phyloP scores from a whole-genome alignment of 2,329 filamentous ascomycete genomes.

The Fusarium decemcellulare region DNA sequence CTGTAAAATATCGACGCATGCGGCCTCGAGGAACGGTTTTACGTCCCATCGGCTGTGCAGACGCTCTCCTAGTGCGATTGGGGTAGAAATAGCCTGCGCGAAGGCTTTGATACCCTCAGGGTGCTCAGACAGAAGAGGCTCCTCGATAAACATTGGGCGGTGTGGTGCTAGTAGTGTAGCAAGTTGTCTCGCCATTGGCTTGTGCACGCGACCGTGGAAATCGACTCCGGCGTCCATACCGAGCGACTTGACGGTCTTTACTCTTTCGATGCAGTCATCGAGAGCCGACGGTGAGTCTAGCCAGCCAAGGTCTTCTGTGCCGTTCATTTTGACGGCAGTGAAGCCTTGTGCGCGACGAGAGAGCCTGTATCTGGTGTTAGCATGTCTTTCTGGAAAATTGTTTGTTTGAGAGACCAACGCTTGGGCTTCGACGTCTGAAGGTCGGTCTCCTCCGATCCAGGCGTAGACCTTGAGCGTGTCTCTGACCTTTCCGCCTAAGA shows the following conservation, averaged over 20 bases:
- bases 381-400: rapidly evolving
- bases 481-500: constrained; percentile 82
- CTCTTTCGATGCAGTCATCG: constrained; percentile 74
- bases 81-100: constrained; percentile 58
- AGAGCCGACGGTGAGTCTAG: constrained; percentile 78
- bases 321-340: constrained; percentile 83
- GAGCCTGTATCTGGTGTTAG: constrained; percentile 55
- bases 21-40: constrained; percentile 78
- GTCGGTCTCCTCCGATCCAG: constrained; percentile 84
- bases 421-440: constrained; percentile 74
- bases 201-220: constrained; percentile 83
- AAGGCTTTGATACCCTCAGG: constrained; percentile 69
- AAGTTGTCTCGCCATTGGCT: constrained; percentile 86
- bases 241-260: constrained; percentile 77
- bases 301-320: constrained; percentile 82
- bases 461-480: constrained; percentile 80
- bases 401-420: constrained; percentile 61
- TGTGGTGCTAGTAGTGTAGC: constrained; percentile 77
- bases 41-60: constrained; percentile 82
- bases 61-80: constrained; percentile 81
- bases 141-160: constrained; percentile 82
- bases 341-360: constrained; percentile 72
- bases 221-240: constrained; percentile 83
- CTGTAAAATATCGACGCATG: constrained; percentile 79
- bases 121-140: constrained; percentile 80